phyloP scores from a whole-genome alignment of 2,329 filamentous ascomycete genomes.

The Teratosphaeria destructans region DNA sequence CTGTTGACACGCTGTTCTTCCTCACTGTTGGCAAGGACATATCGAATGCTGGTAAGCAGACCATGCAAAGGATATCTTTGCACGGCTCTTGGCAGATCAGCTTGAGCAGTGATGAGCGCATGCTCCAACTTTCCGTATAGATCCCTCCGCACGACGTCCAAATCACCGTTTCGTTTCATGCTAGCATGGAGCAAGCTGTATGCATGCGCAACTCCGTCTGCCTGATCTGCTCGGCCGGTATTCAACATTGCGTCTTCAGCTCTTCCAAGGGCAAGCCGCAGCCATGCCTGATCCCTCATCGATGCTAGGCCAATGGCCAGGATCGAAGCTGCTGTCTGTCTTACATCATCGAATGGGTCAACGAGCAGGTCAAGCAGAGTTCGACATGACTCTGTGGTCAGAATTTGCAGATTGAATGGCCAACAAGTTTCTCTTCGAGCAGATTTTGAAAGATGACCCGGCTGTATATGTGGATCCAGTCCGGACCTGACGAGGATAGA shows the following conservation, averaged over 20 bases:
- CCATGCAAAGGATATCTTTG: constrained; percentile 37
- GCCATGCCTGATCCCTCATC: background rate
- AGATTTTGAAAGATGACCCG: constrained; percentile 33
- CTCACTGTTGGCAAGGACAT: constrained; percentile 22
- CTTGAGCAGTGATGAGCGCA: constrained; percentile 53
- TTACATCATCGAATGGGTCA: constrained; percentile 88
- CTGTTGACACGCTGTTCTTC: background rate
- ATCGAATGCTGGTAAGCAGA: constrained; percentile 23
- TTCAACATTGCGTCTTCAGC: constrained; percentile 49
- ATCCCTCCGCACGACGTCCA: constrained; percentile 8
- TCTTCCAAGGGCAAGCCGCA: constrained; percentile 5
- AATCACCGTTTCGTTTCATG: background rate
- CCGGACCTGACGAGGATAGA: constrained; percentile 58
- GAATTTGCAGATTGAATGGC: constrained; percentile 38
- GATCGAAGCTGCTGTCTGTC: constrained; percentile 34
- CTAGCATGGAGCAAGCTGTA: constrained; percentile 54
- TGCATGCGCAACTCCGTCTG: constrained; percentile 75
- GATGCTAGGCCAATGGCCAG: background rate
- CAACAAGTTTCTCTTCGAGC: constrained; percentile 41
- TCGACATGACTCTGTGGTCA: constrained; percentile 40
- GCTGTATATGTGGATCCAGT: constrained; percentile 42
- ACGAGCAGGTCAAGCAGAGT: constrained; percentile 68
- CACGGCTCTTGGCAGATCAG: constrained; percentile 54
- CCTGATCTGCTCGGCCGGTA: constrained; percentile 81
- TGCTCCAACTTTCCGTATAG: constrained; percentile 53